Percentiles rank a stretch among this genome's conserved stretches.
phyloP scores from a whole-genome alignment of 768 basidiomycete species.

The Tulasnella sp. region DNA sequence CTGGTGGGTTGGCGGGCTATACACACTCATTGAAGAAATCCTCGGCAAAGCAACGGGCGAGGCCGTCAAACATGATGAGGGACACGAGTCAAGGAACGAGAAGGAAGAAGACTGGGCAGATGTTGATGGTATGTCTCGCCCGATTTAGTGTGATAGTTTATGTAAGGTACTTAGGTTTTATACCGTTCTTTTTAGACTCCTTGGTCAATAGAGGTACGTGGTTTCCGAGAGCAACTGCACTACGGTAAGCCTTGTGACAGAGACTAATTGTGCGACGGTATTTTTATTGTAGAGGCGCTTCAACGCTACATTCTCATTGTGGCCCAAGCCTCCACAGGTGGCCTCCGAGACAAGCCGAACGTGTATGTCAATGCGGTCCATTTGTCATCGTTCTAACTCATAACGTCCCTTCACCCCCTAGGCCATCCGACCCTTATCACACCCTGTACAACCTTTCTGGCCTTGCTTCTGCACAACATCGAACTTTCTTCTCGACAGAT shows the following conservation, averaged over 20 bases:
- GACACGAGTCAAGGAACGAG: constrained; percentile 12
- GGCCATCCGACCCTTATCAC: constrained; percentile 89
- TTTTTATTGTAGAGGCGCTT: constrained; percentile 37
- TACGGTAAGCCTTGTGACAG: not conserved
- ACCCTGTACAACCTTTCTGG: constrained; percentile 89
- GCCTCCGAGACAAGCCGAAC: constrained; percentile 89
- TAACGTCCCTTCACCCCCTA: constrained; percentile 24
- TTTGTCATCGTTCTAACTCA: not conserved
- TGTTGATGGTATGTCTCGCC: constrained; percentile 48
- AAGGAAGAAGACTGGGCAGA: constrained; percentile 54
- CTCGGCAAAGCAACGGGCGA: constrained; percentile 11
- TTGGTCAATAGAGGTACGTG: constrained; percentile 40
- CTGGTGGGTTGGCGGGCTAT: constrained; percentile 97
- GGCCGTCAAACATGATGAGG: constrained; percentile 17
- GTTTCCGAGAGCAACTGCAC: not conserved
- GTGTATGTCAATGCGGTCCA: constrained; percentile 42
- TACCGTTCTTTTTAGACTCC: constrained; percentile 31
- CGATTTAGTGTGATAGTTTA: not conserved
- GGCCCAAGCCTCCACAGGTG: constrained; percentile 76
- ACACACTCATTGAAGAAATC: constrained; percentile 56
- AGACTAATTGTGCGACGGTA: no score
- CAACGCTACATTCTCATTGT: constrained; percentile 82
- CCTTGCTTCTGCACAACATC: constrained; percentile 79
- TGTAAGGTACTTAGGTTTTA: not conserved
- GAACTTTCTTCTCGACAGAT: constrained; percentile 39